These are phyloP conservation scores for Tuber microsphaerosporum DNA, from an alignment of 495 filamentous ascomycete species.

Conservation along the genomic window DNA sequence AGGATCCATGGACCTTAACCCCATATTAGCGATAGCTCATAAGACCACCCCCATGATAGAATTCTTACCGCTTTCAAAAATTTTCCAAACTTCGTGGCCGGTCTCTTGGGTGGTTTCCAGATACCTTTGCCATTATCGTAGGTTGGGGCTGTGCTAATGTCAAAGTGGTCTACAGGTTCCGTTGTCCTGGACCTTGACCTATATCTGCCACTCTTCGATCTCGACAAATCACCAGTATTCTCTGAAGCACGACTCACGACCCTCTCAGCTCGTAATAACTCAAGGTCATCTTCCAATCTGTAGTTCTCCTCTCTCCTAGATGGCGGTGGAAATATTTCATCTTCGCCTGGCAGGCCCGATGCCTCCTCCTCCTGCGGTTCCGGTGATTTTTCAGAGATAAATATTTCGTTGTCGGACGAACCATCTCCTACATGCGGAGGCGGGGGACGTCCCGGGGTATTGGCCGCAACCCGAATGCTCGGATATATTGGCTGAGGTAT, in stretches of 20 bases:
- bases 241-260: conserved; percentile 54
- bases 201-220: conserved; percentile 42
- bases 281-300: conserved; percentile 75
- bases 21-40: conserved; percentile 53
- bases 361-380: not conserved
- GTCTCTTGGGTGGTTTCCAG: conserved; percentile 63
- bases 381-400: conserved; percentile 7
- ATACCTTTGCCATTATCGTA: conserved; percentile 59
- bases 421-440: conserved; percentile 2
- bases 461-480: conserved; percentile 12
- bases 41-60: conserved; percentile 40
- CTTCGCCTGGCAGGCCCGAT: not conserved
- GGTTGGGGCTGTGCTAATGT: conserved; percentile 63
- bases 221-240: conserved; percentile 42
- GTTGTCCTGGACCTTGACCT: conserved; percentile 45
- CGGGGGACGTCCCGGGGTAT: conserved; percentile 10
- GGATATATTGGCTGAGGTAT: conserved; percentile 22
- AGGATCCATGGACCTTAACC: conserved; percentile 59
- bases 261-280: conserved; percentile 73
- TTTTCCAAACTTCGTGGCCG: conserved; percentile 55
- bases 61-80: conserved; percentile 51
- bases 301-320: conserved; percentile 55
- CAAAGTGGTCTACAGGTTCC: conserved; percentile 77
- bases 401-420: not conserved
- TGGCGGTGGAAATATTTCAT: not conserved